Conservation (phyloP, 371 early-diverging fungal species). For the Apophysomyces elegans region DNA sequence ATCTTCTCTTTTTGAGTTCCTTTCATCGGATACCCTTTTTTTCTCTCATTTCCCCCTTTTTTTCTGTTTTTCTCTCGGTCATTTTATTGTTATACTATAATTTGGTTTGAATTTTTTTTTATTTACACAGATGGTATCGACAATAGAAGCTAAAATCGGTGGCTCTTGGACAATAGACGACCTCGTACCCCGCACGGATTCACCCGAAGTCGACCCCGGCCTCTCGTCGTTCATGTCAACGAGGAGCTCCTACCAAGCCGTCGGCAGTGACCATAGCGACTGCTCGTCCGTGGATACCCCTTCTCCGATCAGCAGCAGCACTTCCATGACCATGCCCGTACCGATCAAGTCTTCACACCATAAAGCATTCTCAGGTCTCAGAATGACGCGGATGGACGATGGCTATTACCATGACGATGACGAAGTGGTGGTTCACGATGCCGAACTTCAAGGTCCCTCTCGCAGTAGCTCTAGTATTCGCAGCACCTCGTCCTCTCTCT, state of each 20-base stretch:
- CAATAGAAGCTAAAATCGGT: neutral
- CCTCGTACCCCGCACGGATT: neutral
- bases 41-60: neutral
- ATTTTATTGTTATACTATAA: neutral
- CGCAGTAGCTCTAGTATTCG: slow-evolving; percentile 3
- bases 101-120: neutral
- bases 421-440: neutral
- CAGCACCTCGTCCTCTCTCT: slow-evolving; percentile 4
- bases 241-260: slow-evolving; percentile 2
- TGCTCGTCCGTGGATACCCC: neutral
- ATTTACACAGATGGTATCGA: neutral
- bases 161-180: slow-evolving; percentile 8
- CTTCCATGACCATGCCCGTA: slow-evolving; percentile 1
- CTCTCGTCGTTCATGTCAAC: neutral
- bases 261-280: neutral
- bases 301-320: neutral
- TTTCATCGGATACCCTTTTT: too few relatives aligned
- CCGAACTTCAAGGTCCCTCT: neutral
- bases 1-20: too few relatives aligned
- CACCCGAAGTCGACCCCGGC: slow-evolving; percentile 6
- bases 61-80: neutral
- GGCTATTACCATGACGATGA: slow-evolving; percentile 1
- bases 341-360: slow-evolving; percentile 4
- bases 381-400: slow-evolving; percentile 8
- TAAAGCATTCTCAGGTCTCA: neutral